phyloP scores from a whole-genome alignment of 225 moss, liverwort and hornwort genomes.

The Physcomitrellopsis africana region DNA sequence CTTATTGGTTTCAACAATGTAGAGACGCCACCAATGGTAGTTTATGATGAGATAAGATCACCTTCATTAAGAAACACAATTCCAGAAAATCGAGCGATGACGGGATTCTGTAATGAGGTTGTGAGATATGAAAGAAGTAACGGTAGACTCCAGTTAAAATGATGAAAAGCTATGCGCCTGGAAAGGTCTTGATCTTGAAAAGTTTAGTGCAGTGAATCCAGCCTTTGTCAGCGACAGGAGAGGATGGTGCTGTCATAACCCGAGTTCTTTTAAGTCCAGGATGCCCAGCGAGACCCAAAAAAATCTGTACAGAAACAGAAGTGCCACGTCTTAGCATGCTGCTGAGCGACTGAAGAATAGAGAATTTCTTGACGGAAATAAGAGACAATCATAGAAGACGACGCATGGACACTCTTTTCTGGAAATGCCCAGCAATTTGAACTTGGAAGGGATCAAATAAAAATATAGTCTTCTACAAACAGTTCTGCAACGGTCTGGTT shows the following conservation, averaged over 20 bases:
- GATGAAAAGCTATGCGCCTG: background rate
- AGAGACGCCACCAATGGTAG: slow-evolving; percentile 14
- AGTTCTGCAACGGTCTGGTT: background rate
- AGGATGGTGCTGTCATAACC: background rate
- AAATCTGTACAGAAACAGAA: slow-evolving; percentile 32
- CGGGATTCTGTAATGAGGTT: background rate
- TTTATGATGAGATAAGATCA: background rate
- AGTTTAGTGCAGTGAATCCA: background rate
- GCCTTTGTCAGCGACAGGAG: background rate
- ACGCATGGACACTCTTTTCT: background rate
- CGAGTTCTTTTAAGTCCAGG: background rate
- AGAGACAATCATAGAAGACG: background rate
- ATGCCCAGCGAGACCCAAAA: slow-evolving; percentile 11
- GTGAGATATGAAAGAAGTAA: background rate
- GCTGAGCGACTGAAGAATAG: background rate
- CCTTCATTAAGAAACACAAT: background rate
- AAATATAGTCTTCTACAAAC: background rate
- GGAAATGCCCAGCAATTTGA: background rate
- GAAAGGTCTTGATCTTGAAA: background rate
- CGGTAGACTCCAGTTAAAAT: background rate
- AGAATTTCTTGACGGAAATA: slow-evolving; percentile 4
- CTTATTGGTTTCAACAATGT: slow-evolving; percentile 7
- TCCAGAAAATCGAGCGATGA: slow-evolving; percentile 13
- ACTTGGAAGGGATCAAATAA: background rate
- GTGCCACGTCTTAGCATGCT: slow-evolving; percentile 15